A percentile compares a stretch with the other conserved stretches of the same genome.
Conservation (phyloP, 1,284 basidiomycete genomes). For the Ustilago curta region DNA sequence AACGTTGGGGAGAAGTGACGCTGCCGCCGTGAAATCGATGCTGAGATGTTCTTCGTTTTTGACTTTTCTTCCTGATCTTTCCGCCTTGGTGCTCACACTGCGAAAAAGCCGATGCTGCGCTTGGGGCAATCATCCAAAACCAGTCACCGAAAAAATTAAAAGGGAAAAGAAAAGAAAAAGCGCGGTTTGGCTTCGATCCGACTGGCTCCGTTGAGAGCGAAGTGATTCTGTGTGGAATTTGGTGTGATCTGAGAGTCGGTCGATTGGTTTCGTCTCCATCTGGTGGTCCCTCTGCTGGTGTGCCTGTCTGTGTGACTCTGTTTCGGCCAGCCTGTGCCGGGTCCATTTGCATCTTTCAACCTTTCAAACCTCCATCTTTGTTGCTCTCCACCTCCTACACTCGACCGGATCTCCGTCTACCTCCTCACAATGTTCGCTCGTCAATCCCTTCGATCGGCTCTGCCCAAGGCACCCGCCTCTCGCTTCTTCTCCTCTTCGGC, state of each 20-base stretch:
- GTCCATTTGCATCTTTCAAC: constrained; percentile 5
- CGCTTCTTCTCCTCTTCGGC: constrained; percentile 84
- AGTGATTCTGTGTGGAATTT: constrained; percentile 1
- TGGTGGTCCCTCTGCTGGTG: neutral
- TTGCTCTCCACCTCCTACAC: constrained; percentile 6
- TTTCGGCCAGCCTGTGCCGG: neutral
- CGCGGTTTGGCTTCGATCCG: constrained; percentile 11
- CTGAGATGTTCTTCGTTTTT: constrained; percentile 2
- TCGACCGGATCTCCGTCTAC: neutral
- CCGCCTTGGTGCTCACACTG: constrained; percentile 2
- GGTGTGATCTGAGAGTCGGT: constrained; percentile 16
- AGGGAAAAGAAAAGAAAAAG: constrained; percentile 1
- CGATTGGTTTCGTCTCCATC: neutral
- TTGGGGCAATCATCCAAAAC: constrained; percentile 22
- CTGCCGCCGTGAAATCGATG: constrained; percentile 1
- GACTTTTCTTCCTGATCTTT: constrained; percentile 16
- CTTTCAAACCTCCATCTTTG: constrained; percentile 21
- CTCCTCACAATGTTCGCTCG: constrained; percentile 61
- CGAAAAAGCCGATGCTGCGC: constrained; percentile 9
- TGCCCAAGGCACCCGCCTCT: constrained; percentile 38
- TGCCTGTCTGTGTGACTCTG: neutral
- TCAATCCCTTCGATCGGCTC: constrained; percentile 54
- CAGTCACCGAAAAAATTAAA: constrained; percentile 11
- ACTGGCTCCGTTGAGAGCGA: constrained; percentile 13
- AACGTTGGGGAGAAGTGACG: neutral